A percentile compares a stretch with the other conserved stretches of the same genome.
Evolutionary conservation across 2,329 filamentous ascomycete genomes (phyloP).

Genomic region (Fulvia fulva): DNA sequence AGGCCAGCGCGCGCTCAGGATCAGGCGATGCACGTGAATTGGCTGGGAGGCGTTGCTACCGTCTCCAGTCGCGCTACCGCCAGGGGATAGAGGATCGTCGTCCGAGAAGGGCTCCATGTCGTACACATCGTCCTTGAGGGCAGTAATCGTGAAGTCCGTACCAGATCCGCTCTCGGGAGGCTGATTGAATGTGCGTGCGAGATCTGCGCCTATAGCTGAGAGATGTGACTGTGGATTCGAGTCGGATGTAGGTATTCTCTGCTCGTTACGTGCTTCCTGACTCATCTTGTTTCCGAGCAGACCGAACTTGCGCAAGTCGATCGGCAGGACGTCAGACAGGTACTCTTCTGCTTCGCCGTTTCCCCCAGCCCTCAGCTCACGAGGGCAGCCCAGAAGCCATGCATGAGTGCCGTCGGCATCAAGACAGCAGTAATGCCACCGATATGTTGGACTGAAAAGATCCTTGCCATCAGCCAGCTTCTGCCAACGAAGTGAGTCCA

Average conservation of each 20-base stretch:
- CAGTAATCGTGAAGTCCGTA: conserved; percentile 87
- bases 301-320: conserved; percentile 88
- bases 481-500: conserved; percentile 86
- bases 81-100: conserved; percentile 38
- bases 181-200: conserved; percentile 82
- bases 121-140: conserved; percentile 64
- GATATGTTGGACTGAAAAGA: conserved; percentile 84
- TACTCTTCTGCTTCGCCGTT: conserved; percentile 80
- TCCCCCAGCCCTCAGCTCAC: conserved; percentile 66
- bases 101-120: conserved; percentile 60
- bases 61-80: conserved; percentile 7
- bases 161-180: conserved; percentile 79
- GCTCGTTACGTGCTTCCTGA: conserved; percentile 36
- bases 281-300: conserved; percentile 71
- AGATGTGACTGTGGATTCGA: conserved; percentile 48
- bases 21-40: conserved; percentile 92
- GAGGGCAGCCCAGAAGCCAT: conserved; percentile 90
- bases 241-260: conserved; percentile 51
- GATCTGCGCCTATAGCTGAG: conserved; percentile 72
- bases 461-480: conserved; percentile 91
- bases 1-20: conserved; percentile 91
- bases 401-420: conserved; percentile 94
- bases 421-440: conserved; percentile 97
- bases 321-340: conserved; percentile 87
- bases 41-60: conserved; percentile 61